phyloP scores from a whole-genome alignment of 129 eudicot species.

The Artemisia annua region DNA sequence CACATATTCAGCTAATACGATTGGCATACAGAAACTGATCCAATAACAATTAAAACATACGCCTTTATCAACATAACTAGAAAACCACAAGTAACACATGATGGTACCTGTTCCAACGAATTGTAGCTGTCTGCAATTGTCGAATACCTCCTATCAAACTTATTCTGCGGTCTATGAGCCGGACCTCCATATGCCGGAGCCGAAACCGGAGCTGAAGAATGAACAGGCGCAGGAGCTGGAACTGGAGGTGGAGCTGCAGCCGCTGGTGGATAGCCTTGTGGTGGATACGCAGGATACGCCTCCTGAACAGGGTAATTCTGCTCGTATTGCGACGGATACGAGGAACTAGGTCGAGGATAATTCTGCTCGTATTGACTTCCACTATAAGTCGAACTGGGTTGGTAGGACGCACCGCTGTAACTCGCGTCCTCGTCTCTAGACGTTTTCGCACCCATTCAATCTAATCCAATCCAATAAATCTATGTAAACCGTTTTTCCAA shows the following conservation, averaged over 20 bases:
- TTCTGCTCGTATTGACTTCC: constrained; percentile 37
- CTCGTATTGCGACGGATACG: constrained; percentile 38
- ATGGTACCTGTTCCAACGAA: constrained; percentile 83
- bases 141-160: constrained; percentile 76
- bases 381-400: constrained; percentile 20
- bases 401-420: constrained; percentile 42
- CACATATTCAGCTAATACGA: background rate
- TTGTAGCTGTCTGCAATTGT: constrained; percentile 81
- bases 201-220: constrained; percentile 38
- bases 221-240: constrained; percentile 33
- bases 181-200: constrained; percentile 37
- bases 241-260: constrained; percentile 26
- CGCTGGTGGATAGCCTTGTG: constrained; percentile 44
- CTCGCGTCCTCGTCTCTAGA: constrained; percentile 59
- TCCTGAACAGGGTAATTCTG: constrained; percentile 51
- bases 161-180: constrained; percentile 50
- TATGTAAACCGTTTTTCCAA: background rate
- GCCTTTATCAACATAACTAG: constrained; percentile 17
- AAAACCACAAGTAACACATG: constrained; percentile 1
- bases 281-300: constrained; percentile 50
- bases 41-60: background rate
- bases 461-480: background rate
- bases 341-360: background rate
- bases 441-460: constrained; percentile 63
- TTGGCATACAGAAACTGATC: constrained; percentile 5